Base-by-base conservation (phyloP, 305 asterid genomes). In the Andrographis paniculata region DNA sequence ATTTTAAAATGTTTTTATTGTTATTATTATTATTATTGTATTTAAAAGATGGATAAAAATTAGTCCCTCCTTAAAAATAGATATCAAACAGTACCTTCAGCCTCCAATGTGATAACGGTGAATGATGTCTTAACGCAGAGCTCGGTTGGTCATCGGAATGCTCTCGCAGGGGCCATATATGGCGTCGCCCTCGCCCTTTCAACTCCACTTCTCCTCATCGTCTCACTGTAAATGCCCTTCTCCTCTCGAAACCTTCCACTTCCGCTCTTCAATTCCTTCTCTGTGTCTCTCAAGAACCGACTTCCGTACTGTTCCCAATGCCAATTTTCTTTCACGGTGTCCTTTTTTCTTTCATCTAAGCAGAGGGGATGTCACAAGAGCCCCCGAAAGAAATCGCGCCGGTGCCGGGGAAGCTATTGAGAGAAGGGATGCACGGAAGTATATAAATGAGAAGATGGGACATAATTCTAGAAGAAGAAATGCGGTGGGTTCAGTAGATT, bases 141-240 rank as follows among this genome's bases (percentile, higher is more conserved):
- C 30, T 24, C 30, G 8, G 30, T 8, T n/a, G 30, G 6, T 8
- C 30, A 24, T 24, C 30, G 8, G 8, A 8, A 24, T n/a, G 8
- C 8, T 24, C 30, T 24, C 8, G 30, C 8, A 8, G 8, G 8
- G 30, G 4, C 30, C 30, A 24, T 8, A 8, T 24, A 24, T 24
- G 30, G 30, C 30, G 30, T 24, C 30, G 8, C n/a, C n/a, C 8
- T 24, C 30, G 30, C 30, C 30, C 8, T 24, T 24, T 24, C 30
- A 24, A 24, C 67, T 72, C 56, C 85, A 73, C n/a, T 68, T 71
- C 70, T 69, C 68, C 50, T 63, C 77, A 38, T 61, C 60, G 54
- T 60, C 66, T 50, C 72, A 45, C 77, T 64, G 67, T 42, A 74
- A 74, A 60, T 51, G 49, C 56, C 58, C 69, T 9, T 59, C 74